Conservation (phyloP, 2,329 filamentous ascomycete genomes). For the Fusarium citri region DNA sequence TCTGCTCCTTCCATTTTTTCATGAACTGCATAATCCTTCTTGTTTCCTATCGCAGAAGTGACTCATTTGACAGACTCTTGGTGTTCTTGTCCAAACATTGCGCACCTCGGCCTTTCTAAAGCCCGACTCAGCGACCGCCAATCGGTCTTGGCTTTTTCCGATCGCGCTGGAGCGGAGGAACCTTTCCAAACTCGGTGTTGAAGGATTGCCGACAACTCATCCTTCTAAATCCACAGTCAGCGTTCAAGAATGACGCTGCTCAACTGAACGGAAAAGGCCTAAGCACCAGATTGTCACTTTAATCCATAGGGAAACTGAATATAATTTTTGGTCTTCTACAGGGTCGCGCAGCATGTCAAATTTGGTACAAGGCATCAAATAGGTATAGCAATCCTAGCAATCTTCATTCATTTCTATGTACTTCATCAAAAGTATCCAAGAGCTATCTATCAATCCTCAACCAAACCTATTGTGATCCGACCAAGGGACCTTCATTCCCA, state of each 20-base stretch:
- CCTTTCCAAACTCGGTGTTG: not conserved
- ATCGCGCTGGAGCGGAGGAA: not conserved
- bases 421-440: not conserved
- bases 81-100: not conserved
- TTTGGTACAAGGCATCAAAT: not conserved
- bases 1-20: not conserved
- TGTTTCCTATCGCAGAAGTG: not conserved
- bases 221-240: not conserved
- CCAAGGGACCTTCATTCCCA: conserved; percentile 35
- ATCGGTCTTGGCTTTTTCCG: not conserved
- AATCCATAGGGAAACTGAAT: too few species aligned
- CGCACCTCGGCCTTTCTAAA: conserved; percentile 15
- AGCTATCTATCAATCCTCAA: rapidly evolving
- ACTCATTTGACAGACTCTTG: not conserved
- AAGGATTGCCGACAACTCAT: not conserved
- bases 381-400: not conserved
- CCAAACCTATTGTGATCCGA: conserved; percentile 10
- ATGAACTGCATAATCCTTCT: not conserved
- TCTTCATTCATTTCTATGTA: not conserved
- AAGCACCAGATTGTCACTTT: too few species aligned
- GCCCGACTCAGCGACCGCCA: not conserved
- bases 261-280: too few species aligned
- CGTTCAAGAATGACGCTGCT: too few species aligned
- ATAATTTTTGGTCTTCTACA: not conserved
- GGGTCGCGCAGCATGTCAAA: not conserved